phyloP scores from a whole-genome alignment of 345 rosid species.

The Eucalyptus victrix region DNA sequence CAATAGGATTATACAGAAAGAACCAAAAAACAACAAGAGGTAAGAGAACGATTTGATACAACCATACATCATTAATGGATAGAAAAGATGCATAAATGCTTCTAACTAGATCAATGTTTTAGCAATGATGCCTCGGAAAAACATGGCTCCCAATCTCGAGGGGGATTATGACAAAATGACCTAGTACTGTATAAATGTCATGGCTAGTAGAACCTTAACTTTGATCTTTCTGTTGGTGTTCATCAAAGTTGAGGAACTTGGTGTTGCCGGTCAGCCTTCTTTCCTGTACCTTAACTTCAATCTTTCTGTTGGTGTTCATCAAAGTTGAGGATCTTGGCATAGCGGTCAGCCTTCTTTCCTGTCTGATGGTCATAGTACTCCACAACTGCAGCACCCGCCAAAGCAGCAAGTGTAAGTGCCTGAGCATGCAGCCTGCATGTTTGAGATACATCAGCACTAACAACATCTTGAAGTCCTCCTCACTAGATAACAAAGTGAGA shows the following conservation, averaged over 20 bases:
- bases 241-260: slow-evolving; percentile 9
- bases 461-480: not conserved
- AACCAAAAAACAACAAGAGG: not conserved
- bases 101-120: not conserved
- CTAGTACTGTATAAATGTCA: not conserved
- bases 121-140: not conserved
- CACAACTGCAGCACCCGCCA: slow-evolving; percentile 83
- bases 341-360: slow-evolving; percentile 39
- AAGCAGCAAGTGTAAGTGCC: slow-evolving; percentile 80
- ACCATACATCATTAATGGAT: not conserved
- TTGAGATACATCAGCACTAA: not conserved
- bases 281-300: slow-evolving; percentile 1
- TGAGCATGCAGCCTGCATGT: slow-evolving; percentile 79
- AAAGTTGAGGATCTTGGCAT: slow-evolving; percentile 23
- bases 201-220: not conserved
- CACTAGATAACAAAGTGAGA: not conserved
- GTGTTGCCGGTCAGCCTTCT: slow-evolving; percentile 42
- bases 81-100: not conserved
- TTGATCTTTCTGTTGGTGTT: not conserved
- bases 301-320: not conserved
- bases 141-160: not conserved
- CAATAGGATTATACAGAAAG: not conserved
- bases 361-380: slow-evolving; percentile 74
- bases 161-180: not conserved
- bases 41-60: not conserved